Evolutionary conservation across 148 eudicot species (phyloP).

Genomic region (Linanthus parryae): DNA sequence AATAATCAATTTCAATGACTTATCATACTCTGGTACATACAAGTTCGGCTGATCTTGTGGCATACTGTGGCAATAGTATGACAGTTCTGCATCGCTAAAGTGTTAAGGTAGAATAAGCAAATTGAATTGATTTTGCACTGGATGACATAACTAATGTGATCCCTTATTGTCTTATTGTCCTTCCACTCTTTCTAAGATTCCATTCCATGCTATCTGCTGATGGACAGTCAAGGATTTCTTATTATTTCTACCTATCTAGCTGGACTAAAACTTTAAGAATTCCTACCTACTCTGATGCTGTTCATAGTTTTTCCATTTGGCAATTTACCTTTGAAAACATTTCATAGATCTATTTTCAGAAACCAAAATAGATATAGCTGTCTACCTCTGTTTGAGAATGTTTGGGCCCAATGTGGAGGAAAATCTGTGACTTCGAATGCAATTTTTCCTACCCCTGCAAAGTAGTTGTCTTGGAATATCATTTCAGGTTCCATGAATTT

Average conservation of each 20-base stretch:
- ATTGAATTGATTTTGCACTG: too few species aligned
- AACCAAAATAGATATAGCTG: not conserved
- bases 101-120: too few species aligned
- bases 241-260: not conserved
- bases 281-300: not conserved
- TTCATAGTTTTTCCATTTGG: not conserved
- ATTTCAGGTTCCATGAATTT: not conserved
- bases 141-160: too few species aligned
- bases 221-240: not conserved
- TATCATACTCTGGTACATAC: too few species aligned
- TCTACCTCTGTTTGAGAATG: slow-evolving; percentile 1
- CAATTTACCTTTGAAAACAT: not conserved
- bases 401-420: not conserved
- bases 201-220: not conserved
- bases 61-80: too few species aligned
- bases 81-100: too few species aligned
- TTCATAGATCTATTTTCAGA: too few species aligned
- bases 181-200: too few species aligned
- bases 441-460: not conserved
- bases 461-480: not conserved
- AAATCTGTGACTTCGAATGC: not conserved
- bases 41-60: too few species aligned
- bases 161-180: too few species aligned
- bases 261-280: not conserved
- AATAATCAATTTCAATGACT: too few species aligned